Base-by-base conservation (phyloP, 1,284 basidiomycete genomes). In the Boletus mariae region DNA sequence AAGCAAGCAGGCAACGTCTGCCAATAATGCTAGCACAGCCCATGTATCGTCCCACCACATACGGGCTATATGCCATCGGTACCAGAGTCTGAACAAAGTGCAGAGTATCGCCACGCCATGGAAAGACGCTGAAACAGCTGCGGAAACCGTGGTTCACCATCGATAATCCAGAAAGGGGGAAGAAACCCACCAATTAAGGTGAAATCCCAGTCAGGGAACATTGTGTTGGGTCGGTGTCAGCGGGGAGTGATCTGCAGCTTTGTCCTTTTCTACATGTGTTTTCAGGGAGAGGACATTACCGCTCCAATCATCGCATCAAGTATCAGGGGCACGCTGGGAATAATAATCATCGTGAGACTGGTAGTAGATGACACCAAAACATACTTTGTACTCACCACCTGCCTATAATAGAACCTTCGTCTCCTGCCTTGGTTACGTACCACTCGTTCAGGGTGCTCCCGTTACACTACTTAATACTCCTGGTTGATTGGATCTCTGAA, bases 31-130 rank as follows among this genome's bases (percentile, higher is more conserved):
- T 5, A 62, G 6, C 4, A 17, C 25, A 1, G 57, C 65, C 57
- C 55, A 62, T 4, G 41, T 54, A 40, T 69, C 68, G 11, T 70
- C 68, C 65, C 60, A 69, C 67, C 67, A 68, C 48, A 68, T 20
- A 9, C 38, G 64, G 4, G 34, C 31, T 9, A 48, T 58, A 45
- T 57, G 37, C 57, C 60, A 66, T 28, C 55, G 52, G 38, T 64
- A 69, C 50, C 55, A 59, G 32, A 67, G 56, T 34, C 65, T 56
- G 45, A 67, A 66, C 17, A 62, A 13, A 4, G 67, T 66, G 1
- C 50, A 59, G 12, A 59, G 28, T 41, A 68, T 59, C 1, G 66
- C 64, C 2, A 59, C 38, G 8, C 55, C 23, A 29, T 67, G 67
- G 40, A 68, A 64, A 17, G 55, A 57, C 17, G 17, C 43, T 1